phyloP scores from a whole-genome alignment of 495 filamentous ascomycete species.

The Neurospora sublineolata region DNA sequence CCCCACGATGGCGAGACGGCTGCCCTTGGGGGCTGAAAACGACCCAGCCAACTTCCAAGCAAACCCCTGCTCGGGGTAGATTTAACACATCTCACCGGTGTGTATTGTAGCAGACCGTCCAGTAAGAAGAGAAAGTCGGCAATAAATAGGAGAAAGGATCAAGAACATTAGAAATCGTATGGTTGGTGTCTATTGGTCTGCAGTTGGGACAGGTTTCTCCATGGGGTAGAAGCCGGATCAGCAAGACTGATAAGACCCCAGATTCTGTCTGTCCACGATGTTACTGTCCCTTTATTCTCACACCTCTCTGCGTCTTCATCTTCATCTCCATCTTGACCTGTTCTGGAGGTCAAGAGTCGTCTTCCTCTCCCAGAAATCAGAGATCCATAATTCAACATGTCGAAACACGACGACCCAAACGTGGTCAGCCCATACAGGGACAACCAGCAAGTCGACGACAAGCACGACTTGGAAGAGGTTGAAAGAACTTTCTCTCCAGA shows the following conservation, averaged over 20 bases:
- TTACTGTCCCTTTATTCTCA: background rate
- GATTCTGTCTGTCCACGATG: background rate
- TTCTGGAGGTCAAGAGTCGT: background rate
- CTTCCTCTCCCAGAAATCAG: background rate
- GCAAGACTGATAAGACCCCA: background rate
- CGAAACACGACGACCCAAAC: background rate
- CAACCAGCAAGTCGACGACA: constrained; percentile 5
- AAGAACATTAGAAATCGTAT: background rate
- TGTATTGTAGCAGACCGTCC: background rate
- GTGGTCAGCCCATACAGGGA: background rate
- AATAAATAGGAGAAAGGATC: background rate
- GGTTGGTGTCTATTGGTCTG: background rate
- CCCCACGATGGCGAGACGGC: background rate
- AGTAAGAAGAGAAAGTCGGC: background rate
- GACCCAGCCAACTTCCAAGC: background rate
- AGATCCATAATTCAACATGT: background rate
- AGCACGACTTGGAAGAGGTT: constrained; percentile 36
- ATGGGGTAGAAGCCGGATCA: background rate
- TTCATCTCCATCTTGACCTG: background rate
- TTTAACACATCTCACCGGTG: background rate
- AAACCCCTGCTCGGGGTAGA: background rate
- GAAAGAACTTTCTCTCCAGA: constrained; percentile 32
- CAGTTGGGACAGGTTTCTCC: background rate
- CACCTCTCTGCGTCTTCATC: background rate
- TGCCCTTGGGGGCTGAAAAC: background rate